Evolutionary conservation across 148 eudicot genomes (phyloP), one percentile per base, ranked within the genome.

Genomic region (Rhododendron griersonianum): DNA sequence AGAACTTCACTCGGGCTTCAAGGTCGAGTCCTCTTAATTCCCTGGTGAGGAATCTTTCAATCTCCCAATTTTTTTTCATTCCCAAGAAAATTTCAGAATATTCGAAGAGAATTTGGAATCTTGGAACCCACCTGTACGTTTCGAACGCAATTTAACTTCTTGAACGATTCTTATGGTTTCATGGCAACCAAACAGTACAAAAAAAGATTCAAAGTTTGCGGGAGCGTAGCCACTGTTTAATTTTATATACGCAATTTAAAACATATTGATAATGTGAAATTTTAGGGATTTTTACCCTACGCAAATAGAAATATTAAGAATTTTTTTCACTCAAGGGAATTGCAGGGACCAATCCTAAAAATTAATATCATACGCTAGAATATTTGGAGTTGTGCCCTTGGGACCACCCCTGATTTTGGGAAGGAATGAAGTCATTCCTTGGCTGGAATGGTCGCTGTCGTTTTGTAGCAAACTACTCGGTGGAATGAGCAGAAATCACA

Each of bases 41-140:
- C 87, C 80, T 88, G 93, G 94, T 91, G 84, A 59, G 18, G 69
- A 10, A 39, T 37, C 53, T 63, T 69, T 51, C 23, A 84, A 23
- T 37, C 7, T 41, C 14, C 83, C 44, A n/a, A 11, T 8, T 0
- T 50, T n/a, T 3, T 61, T 28, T 21, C 44, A 59, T 18, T 63
- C 6, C 79, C 79, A 45, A 28, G 78, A 83, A 83, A 47, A 13
- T 69, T 55, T 41, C 30, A 13, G 83, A 39, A 53, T 35, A 16
- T 39, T 44, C 1, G 50, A 7, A 44, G 10, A 11, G 15, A 53
- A 53, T 53, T 53, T 63, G 19, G n/a, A 69, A 69, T 67, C 8
- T 45, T 45, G 7, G 53, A 83, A n/a, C n/a, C 57, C 35, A 10
- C 50, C 50, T 3, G 23, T 7, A 61, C 50, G 7, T 53, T 81